Base-by-base conservation (phyloP, 73 alveolate species). In the Breviolum minutum region DNA sequence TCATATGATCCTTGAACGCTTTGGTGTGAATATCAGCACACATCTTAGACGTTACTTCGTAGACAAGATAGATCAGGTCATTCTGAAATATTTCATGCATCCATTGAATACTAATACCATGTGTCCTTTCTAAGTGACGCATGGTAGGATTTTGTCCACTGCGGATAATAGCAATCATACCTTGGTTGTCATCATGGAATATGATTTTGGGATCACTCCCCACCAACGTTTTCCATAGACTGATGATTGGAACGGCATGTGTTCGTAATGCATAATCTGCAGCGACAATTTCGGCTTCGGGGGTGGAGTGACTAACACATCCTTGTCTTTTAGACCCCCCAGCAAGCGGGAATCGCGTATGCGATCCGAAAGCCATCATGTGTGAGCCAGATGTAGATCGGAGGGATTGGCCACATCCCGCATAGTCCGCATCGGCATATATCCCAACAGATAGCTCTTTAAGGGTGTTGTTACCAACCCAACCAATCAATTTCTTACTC, bases 391-490 rank as follows among this genome's bases (percentile, higher is more conserved):
- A n/a, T n/a, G n/a, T n/a, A n/a, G n/a, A n/a, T n/a, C n/a, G n/a
- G n/a, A n/a, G n/a, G n/a, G n/a, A n/a, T n/a, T 87, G 70, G 30
- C 48, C 82, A 64, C 84, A 87, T 7, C 94, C 94, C 9, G 79
- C 94, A 62, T 62, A 61, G 32, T 62, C 94, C 20, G 94, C 94
- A 62, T 87, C 95, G 2, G 95, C 95, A n/a, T 29, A 87, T 17
- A 84, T 17, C 8, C 62, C 95, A 1, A 87, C 5, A 30, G 7
- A 2, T 13, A 66, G 40, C 4, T 63, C 69, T 11, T 27, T 17
- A 12, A 87, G n/a, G n/a, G n/a, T 24, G 10, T 26, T 5, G 76
- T 87, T 83, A 2, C 95, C 95, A 5, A 87, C 95, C 84, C 95
- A 87, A 20, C 95, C 95, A 2, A 64, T 87, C 95, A 88, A 68